These are phyloP conservation scores for Fusarium keratoplasticum DNA, from an alignment of 2,329 filamentous ascomycete genomes.

Conservation along the genomic window DNA sequence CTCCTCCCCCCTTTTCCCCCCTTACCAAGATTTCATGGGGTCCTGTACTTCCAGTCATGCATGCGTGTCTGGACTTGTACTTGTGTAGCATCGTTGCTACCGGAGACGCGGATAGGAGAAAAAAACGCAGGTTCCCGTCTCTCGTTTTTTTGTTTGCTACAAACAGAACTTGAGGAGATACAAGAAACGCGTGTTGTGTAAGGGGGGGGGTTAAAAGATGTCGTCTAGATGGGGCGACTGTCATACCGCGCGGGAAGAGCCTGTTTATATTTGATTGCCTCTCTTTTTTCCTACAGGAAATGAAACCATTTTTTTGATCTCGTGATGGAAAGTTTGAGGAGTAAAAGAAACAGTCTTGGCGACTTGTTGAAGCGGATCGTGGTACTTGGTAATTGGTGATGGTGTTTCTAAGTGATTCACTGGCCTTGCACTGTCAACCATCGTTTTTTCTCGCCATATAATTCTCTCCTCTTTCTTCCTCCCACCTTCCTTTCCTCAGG, in stretches of 20 bases:
- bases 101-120: slow-evolving; percentile 9
- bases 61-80: slow-evolving; percentile 10
- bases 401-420: slow-evolving; percentile 14
- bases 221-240: slow-evolving; percentile 24
- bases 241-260: slow-evolving; percentile 1
- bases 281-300: not conserved
- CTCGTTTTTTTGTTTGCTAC: slow-evolving; percentile 17
- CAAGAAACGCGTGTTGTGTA: slow-evolving; percentile 10
- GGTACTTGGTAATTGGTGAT: slow-evolving; percentile 5
- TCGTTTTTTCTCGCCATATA: not conserved
- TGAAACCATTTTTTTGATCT: slow-evolving; percentile 21
- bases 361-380: not conserved
- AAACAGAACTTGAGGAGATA: not conserved
- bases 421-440: not conserved
- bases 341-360: not conserved
- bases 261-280: slow-evolving; percentile 9
- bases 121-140: slow-evolving; percentile 17
- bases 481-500: not conserved
- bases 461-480: not conserved
- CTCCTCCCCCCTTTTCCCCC: not conserved
- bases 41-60: not conserved
- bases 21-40: not conserved
- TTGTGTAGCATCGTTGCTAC: slow-evolving; percentile 28
- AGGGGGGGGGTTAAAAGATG: not conserved
- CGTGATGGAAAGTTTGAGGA: not conserved